Evolutionary conservation across 768 basidiomycete genomes (phyloP).

Genomic region (Pisolithus tinctorius): DNA sequence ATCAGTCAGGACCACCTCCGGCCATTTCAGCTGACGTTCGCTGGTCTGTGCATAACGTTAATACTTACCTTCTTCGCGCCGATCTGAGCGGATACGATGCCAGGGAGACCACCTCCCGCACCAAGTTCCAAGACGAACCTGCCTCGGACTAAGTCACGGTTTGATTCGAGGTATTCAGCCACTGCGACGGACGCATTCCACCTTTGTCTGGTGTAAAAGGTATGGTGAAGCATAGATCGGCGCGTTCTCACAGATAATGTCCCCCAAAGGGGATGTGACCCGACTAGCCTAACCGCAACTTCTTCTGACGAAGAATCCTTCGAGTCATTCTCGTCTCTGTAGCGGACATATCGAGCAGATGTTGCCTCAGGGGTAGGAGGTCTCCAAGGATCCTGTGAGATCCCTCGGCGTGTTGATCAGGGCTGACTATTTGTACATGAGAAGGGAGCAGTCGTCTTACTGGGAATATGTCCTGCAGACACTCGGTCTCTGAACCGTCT

Average conservation of each 20-base stretch:
- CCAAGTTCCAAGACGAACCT: slow-evolving; percentile 78
- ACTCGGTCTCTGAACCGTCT: slow-evolving; percentile 26
- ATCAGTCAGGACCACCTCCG: slow-evolving; percentile 80
- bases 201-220: slow-evolving; percentile 29
- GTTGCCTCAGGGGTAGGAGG: slow-evolving; percentile 66
- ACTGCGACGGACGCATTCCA: slow-evolving; percentile 79
- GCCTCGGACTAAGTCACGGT: slow-evolving; percentile 38
- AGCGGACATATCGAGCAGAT: slow-evolving; percentile 40
- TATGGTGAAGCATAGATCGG: not conserved
- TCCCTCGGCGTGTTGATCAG: not conserved
- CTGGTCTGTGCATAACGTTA: not conserved
- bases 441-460: slow-evolving; percentile 27
- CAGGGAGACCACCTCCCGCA: slow-evolving; percentile 87
- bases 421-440: not conserved
- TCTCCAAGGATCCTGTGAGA: slow-evolving; percentile 47
- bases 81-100: slow-evolving; percentile 64
- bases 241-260: slow-evolving; percentile 54
- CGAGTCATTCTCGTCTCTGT: slow-evolving; percentile 24
- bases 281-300: slow-evolving; percentile 64
- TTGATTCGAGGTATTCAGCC: slow-evolving; percentile 60
- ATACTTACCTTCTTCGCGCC: slow-evolving; percentile 56
- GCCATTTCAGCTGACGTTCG: not conserved
- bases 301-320: slow-evolving; percentile 18
- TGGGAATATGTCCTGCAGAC: slow-evolving; percentile 43
- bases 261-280: slow-evolving; percentile 80